Conservation (phyloP, 257 asterid species). For the Nicotiana obtusifolia region DNA sequence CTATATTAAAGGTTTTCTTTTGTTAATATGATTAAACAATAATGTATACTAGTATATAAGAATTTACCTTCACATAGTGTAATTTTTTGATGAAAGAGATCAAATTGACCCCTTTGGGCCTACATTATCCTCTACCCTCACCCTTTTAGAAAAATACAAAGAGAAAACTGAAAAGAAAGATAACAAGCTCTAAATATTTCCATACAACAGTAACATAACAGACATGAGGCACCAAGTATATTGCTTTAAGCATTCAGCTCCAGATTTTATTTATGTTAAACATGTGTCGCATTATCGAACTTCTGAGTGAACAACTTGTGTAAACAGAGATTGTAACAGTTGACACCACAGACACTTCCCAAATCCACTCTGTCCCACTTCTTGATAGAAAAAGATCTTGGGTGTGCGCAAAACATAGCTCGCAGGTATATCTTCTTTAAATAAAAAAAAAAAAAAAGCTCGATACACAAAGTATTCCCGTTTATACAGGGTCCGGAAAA, state of each 20-base stretch:
- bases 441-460: too few species aligned
- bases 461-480: too few species aligned
- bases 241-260: not conserved
- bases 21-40: too few species aligned
- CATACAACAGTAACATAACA: not conserved
- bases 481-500: too few species aligned
- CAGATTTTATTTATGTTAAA: not conserved
- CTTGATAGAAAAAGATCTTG: not conserved
- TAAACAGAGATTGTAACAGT: not conserved
- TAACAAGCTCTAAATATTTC: not conserved
- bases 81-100: too few species aligned
- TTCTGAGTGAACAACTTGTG: not conserved
- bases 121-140: not conserved
- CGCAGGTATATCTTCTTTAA: not conserved
- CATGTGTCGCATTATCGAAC: not conserved
- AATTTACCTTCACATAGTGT: too few species aligned
- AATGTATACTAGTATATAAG: too few species aligned
- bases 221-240: not conserved
- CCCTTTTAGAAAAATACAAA: not conserved
- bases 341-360: not conserved
- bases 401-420: not conserved
- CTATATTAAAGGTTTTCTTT: too few species aligned
- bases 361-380: not conserved
- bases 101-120: too few species aligned
- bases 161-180: not conserved